Conservation (phyloP, 768 basidiomycete species). For the Gymnopilus junonius region DNA sequence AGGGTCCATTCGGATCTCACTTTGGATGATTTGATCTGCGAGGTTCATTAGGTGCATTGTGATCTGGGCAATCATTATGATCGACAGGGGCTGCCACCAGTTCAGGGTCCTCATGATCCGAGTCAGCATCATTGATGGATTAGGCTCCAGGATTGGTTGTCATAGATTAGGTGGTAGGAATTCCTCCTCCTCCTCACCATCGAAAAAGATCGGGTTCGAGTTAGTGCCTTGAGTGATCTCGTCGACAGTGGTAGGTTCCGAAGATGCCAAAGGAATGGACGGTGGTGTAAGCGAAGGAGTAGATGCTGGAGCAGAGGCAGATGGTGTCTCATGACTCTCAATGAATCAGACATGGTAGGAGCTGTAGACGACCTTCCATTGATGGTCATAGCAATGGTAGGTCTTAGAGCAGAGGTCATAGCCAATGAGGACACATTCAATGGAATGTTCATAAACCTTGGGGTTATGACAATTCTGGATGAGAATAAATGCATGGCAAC, state of each 20-base stretch:
- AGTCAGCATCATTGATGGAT: too few relatives aligned
- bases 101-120: too few relatives aligned
- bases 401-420: conserved; percentile 20
- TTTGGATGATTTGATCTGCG: too few relatives aligned
- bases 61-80: too few relatives aligned
- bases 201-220: background rate
- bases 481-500: too few relatives aligned
- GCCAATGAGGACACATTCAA: conserved; percentile 25
- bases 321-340: background rate
- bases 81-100: too few relatives aligned
- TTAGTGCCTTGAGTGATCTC: background rate
- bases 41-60: too few relatives aligned
- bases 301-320: background rate
- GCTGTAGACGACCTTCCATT: conserved; percentile 3
- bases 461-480: conserved; percentile 21
- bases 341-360: conserved; percentile 19
- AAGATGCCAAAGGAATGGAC: background rate
- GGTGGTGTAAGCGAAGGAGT: background rate
- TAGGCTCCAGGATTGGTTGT: too few relatives aligned
- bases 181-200: background rate
- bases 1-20: too few relatives aligned
- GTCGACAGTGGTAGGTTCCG: background rate
- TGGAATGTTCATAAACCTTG: conserved; percentile 25
- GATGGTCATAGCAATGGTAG: conserved; percentile 18
- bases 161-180: too few relatives aligned